These are phyloP conservation scores for Orbilia quercus DNA, from an alignment of 2,329 filamentous ascomycete species.

Conservation along the genomic window DNA sequence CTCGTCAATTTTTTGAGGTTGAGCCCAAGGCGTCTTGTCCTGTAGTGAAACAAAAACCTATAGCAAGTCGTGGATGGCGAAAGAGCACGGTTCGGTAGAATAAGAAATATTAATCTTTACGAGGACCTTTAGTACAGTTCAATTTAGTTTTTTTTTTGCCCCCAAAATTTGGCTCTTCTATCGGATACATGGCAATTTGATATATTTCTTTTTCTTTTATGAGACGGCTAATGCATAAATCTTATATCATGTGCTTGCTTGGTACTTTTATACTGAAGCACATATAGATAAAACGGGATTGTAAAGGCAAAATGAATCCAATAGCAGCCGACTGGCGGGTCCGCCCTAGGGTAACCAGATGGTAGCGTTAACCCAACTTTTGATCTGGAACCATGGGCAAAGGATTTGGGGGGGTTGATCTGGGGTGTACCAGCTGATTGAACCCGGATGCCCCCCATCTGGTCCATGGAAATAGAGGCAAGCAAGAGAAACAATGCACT, in stretches of 20 bases:
- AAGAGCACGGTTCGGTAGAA: slow-evolving; percentile 52
- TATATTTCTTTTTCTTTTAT: neutral
- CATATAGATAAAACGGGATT: too few relatives aligned
- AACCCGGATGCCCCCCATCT: slow-evolving; percentile 15
- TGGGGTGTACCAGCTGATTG: neutral
- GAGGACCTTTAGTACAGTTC: too few relatives aligned
- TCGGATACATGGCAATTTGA: slow-evolving; percentile 8
- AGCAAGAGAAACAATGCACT: neutral
- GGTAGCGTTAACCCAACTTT: too few relatives aligned
- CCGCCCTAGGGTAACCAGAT: too few relatives aligned
- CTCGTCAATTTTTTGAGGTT: slow-evolving; percentile 6
- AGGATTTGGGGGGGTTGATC: slow-evolving; percentile 6
- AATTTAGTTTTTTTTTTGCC: slow-evolving; percentile 24
- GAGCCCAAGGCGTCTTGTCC: slow-evolving; percentile 10
- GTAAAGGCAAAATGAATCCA: too few relatives aligned
- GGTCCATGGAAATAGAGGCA: too few relatives aligned
- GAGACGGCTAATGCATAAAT: too few relatives aligned
- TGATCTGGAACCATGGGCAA: slow-evolving; percentile 38
- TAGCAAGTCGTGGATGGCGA: too few relatives aligned
- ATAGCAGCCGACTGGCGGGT: too few relatives aligned
- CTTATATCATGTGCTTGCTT: too few relatives aligned
- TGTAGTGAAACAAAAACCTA: too few relatives aligned
- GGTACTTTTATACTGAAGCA: too few relatives aligned
- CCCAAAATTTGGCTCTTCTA: slow-evolving; percentile 16
- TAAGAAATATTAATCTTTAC: slow-evolving; percentile 43